phyloP scores from a whole-genome alignment of 2,329 filamentous ascomycete genomes.

The Hypoxylon sp. region DNA sequence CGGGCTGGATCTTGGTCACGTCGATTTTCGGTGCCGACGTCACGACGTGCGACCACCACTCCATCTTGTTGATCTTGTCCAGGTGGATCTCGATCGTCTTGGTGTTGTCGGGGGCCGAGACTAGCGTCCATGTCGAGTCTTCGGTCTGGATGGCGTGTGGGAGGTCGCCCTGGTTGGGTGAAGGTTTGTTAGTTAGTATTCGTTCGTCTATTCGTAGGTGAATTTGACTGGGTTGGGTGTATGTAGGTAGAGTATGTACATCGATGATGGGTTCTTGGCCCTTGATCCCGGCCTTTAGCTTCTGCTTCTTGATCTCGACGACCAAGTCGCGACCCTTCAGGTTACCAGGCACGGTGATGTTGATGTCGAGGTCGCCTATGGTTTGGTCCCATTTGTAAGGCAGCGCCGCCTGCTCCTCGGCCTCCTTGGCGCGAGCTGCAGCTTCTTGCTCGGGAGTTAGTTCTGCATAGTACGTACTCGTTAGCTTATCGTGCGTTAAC shows the following conservation, averaged over 20 bases:
- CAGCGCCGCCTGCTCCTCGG: slow-evolving; percentile 85
- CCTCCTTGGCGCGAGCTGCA: slow-evolving; percentile 73
- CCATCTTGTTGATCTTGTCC: slow-evolving; percentile 95
- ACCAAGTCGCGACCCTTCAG: slow-evolving; percentile 85
- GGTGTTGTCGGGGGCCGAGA: slow-evolving; percentile 73
- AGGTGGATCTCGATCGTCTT: slow-evolving; percentile 81
- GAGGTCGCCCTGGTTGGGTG: slow-evolving; percentile 76
- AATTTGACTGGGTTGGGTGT: background rate
- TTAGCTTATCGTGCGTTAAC: background rate
- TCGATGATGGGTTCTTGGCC: slow-evolving; percentile 86
- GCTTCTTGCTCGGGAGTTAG: slow-evolving; percentile 64
- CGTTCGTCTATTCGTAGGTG: too few relatives aligned
- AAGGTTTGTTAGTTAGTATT: too few relatives aligned
- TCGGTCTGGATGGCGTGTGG: slow-evolving; percentile 81
- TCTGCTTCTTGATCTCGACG: slow-evolving; percentile 81
- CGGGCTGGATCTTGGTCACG: slow-evolving; percentile 91
- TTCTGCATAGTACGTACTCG: slow-evolving; percentile 50
- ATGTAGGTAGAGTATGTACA: slow-evolving; percentile 56
- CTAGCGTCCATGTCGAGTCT: slow-evolving; percentile 94
- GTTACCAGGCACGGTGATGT: slow-evolving; percentile 79
- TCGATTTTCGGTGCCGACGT: slow-evolving; percentile 90
- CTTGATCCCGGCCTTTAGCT: slow-evolving; percentile 83
- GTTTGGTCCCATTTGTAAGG: slow-evolving; percentile 98
- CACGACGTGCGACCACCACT: slow-evolving; percentile 97
- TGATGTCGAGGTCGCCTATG: slow-evolving; percentile 86